Percentiles rank a stretch among this genome's conserved stretches.
Evolutionary conservation across 768 basidiomycete genomes (phyloP).

Genomic region (Hygrophorus russula): DNA sequence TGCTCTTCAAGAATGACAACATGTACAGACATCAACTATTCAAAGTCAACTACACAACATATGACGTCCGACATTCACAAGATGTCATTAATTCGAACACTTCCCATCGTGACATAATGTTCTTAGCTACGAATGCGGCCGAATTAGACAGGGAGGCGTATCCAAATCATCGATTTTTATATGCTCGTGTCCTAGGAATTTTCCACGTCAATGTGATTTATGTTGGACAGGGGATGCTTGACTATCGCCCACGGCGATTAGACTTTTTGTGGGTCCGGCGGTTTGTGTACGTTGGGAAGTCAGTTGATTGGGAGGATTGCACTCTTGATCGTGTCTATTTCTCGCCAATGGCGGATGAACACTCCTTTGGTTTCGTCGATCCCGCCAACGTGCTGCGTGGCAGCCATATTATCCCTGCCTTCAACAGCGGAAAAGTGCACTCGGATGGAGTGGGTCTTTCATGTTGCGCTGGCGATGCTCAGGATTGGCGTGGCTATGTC

Average conservation of each 20-base stretch:
- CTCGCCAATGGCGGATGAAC: conserved; percentile 8
- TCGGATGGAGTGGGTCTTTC: neutral
- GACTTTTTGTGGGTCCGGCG: conserved; percentile 25
- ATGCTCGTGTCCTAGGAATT: conserved; percentile 17
- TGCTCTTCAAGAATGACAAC: conserved; percentile 9
- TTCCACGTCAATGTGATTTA: conserved; percentile 18
- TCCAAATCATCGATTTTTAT: conserved; percentile 19
- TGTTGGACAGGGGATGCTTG: neutral
- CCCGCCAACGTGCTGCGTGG: conserved; percentile 18
- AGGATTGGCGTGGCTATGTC: conserved; percentile 16
- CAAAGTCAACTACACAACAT: conserved; percentile 21
- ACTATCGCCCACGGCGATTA: conserved; percentile 7
- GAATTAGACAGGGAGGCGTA: conserved; percentile 6
- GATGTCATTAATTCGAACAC: conserved; percentile 11
- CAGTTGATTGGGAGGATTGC: neutral
- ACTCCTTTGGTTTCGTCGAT: conserved; percentile 25
- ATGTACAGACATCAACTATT: conserved; percentile 14
- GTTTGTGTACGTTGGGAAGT: conserved; percentile 10
- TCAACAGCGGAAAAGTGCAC: conserved; percentile 11
- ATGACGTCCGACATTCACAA: conserved; percentile 15
- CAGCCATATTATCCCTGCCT: conserved; percentile 24
- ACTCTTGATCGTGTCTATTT: conserved; percentile 14
- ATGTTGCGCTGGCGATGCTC: neutral
- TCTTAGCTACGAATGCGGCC: conserved; percentile 4
- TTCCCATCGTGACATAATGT: conserved; percentile 13